Evolutionary conservation across 352 stramenopile genomes (phyloP).

Genomic region (Globisporangium camurandrum): DNA sequence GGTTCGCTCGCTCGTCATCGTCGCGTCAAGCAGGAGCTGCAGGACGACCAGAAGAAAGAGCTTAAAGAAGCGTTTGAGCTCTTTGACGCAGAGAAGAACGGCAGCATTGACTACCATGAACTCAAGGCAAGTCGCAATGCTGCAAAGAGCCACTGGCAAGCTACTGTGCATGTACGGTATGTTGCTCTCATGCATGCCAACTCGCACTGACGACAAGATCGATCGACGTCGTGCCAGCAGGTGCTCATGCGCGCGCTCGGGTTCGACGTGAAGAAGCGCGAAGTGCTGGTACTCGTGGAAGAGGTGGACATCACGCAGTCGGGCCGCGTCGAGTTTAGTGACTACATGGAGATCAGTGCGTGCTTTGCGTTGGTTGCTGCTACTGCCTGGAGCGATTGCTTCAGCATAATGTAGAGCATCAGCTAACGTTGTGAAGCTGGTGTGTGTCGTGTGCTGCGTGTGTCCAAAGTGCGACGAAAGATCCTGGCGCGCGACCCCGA

Average conservation of each 20-base stretch:
- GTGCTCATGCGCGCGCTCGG: conserved; percentile 90
- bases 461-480: conserved; percentile 56
- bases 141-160: background rate
- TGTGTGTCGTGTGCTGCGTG: background rate
- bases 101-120: conserved; percentile 90
- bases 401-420: background rate
- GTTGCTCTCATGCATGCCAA: background rate
- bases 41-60: conserved; percentile 84
- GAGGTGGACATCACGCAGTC: conserved; percentile 83
- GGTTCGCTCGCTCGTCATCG: conserved; percentile 17
- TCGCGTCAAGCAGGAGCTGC: conserved; percentile 61
- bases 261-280: conserved; percentile 86
- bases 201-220: no score
- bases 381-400: no score
- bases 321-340: conserved; percentile 82
- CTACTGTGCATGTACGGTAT: background rate
- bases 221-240: no score
- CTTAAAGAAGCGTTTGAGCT: conserved; percentile 91
- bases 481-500: conserved; percentile 84
- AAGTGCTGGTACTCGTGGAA: conserved; percentile 86
- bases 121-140: conserved; percentile 60
- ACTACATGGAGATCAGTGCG: conserved; percentile 90
- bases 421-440: background rate
- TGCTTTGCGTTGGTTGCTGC: background rate
- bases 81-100: conserved; percentile 90